phyloP scores from a whole-genome alignment of 495 filamentous ascomycete genomes.

The Penicillium flavigenum region DNA sequence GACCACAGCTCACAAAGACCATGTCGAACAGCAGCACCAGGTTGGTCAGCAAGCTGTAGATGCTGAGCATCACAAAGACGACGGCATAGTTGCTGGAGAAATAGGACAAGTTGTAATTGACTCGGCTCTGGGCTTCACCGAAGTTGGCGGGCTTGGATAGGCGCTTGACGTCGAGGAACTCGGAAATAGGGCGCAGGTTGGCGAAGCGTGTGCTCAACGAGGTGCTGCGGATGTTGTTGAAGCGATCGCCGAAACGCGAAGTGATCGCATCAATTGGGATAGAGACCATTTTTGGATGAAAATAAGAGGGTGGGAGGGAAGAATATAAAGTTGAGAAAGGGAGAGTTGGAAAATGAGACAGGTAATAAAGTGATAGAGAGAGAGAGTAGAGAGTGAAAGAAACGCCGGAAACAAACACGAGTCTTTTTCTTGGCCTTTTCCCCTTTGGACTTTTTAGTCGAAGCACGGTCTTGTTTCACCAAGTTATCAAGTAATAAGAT shows the following conservation, averaged over 20 bases:
- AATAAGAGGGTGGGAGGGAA: conserved; percentile 1
- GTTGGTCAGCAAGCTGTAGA: conserved; percentile 93
- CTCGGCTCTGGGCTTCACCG: conserved; percentile 82
- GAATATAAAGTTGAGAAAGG: conserved; percentile 9
- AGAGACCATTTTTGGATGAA: conserved; percentile 67
- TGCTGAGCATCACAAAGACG: conserved; percentile 88
- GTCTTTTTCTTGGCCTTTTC: conserved; percentile 15
- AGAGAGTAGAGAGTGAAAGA: conserved; percentile 12
- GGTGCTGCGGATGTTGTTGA: conserved; percentile 74
- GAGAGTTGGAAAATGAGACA: conserved; percentile 1
- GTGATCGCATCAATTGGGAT: conserved; percentile 90
- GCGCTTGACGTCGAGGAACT: conserved; percentile 95
- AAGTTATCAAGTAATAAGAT: background rate
- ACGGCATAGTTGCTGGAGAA: conserved; percentile 98
- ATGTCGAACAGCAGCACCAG: conserved; percentile 83
- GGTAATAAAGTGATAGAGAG: conserved; percentile 1
- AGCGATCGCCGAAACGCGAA: conserved; percentile 75
- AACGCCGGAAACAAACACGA: conserved; percentile 3
- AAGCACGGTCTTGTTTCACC: conserved; percentile 4
- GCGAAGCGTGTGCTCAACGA: conserved; percentile 79
- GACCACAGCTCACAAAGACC: conserved; percentile 74
- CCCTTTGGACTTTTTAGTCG: conserved; percentile 25
- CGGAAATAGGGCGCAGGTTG: conserved; percentile 85
- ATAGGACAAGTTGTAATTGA: conserved; percentile 96
- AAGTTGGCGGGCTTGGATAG: conserved; percentile 92